Evolutionary conservation across 2,329 filamentous ascomycete species (phyloP), one percentile per base, ranked within the genome.

Genomic region (Aspergillus latus): DNA sequence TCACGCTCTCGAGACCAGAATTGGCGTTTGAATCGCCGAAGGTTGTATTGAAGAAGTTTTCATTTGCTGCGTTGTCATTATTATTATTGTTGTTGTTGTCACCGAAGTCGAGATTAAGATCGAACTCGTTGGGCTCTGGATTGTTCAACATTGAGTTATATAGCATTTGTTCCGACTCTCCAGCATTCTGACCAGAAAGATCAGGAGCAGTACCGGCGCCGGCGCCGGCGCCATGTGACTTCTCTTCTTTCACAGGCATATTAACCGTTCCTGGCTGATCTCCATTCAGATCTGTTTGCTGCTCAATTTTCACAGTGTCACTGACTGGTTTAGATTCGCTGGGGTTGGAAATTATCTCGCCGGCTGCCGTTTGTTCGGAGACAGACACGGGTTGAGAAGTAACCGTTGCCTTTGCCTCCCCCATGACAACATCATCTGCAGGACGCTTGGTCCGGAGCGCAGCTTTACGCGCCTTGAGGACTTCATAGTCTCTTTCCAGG

Each of bases 141-240:
- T 72, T 68, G 16, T 72, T 69, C 37, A 77, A 70, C 57, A 74
- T 70, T 1, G 74, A 72, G 49, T 75, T 72, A 53, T 77, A 76
- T 45, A 74, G 74, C 56, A 77, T 67, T 2, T 74, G 74, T 13
- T 64, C 64, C 5, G 60, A 47, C 21, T 61, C 64, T 34, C 68
- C 59, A 26, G 65, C 61, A 39, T 64, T 58, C 63, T 71, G 70
- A n/a, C 67, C 52, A 48, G 56, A 39, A 39, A 43, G 28, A 36
- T 57, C 39, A 5, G 39, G n/a, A 10, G 15, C n/a, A 21, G 36
- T 21, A 21, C 21, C 5, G 52, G 56, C 7, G 54, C 42, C 21
- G 57, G 36, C 45, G 4, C 26, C 52, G 16, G 61, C 16, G 11
- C 29, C 63, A 3, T 65, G 56, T 16, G 64, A 32, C 42, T 66